phyloP scores from a whole-genome alignment of 73 alveolate genomes.

The Durusdinium trenchii region DNA sequence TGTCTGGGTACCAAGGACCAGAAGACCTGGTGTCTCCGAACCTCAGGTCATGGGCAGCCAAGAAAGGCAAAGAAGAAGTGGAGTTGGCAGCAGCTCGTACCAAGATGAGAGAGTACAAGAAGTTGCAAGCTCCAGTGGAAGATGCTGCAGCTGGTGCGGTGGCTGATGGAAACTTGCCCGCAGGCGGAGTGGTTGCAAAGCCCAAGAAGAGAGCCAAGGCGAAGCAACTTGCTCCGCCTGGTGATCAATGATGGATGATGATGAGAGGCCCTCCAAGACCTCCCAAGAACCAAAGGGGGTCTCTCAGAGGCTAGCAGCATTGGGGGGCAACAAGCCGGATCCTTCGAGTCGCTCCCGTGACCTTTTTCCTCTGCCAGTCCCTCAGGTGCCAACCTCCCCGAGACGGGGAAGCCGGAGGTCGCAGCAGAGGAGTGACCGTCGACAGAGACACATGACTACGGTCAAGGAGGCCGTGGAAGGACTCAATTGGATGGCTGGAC shows the following conservation, averaged over 20 bases:
- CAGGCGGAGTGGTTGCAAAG: not conserved
- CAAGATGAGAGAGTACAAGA: not conserved
- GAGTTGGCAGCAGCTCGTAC: not conserved
- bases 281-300: not conserved
- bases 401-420: not conserved
- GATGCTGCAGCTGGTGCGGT: not conserved
- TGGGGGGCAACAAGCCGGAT: not conserved
- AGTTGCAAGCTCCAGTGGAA: not conserved
- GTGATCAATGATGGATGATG: not conserved
- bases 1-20: not conserved
- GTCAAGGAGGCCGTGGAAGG: not conserved
- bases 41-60: not conserved
- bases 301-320: not conserved
- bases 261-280: not conserved
- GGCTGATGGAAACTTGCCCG: not conserved
- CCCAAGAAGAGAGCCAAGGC: not conserved
- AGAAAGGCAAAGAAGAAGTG: not conserved
- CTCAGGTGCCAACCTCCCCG: not conserved
- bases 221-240: not conserved
- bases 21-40: not conserved
- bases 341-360: not conserved
- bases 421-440: not conserved
- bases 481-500: constrained; percentile 48
- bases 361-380: not conserved
- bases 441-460: not conserved